Evolutionary conservation across 2,329 filamentous ascomycete species (phyloP).

Genomic region (Hypoxylon sp.): DNA sequence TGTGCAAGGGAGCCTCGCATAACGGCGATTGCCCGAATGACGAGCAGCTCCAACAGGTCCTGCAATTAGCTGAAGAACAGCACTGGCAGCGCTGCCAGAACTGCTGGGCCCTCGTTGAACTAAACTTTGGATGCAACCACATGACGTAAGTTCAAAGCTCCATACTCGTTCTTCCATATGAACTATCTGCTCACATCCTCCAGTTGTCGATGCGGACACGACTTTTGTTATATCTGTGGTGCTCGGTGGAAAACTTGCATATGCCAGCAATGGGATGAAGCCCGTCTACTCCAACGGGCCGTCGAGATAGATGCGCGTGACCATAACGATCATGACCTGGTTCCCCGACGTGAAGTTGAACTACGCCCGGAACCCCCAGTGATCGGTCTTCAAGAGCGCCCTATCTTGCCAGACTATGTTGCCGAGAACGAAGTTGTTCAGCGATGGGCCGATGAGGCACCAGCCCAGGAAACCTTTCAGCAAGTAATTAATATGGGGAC

Average conservation of each 20-base stretch:
- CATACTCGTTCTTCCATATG: background rate
- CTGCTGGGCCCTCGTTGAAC: slow-evolving; percentile 65
- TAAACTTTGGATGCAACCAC: slow-evolving; percentile 67
- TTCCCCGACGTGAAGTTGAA: too few relatives aligned
- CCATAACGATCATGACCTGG: background rate
- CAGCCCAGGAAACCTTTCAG: too few relatives aligned
- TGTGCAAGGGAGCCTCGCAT: slow-evolving; percentile 66
- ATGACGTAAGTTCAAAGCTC: slow-evolving; percentile 65
- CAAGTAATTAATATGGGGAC: too few relatives aligned
- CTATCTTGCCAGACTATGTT: too few relatives aligned
- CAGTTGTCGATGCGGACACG: slow-evolving; percentile 62
- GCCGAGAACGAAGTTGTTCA: too few relatives aligned
- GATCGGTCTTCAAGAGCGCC: too few relatives aligned
- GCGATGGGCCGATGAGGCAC: too few relatives aligned
- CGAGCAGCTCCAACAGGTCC: slow-evolving; percentile 56
- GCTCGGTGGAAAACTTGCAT: slow-evolving; percentile 52
- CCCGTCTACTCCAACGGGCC: slow-evolving; percentile 28
- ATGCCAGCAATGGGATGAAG: slow-evolving; percentile 62
- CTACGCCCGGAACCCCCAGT: too few relatives aligned
- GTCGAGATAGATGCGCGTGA: slow-evolving; percentile 16
- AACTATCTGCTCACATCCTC: slow-evolving; percentile 3
- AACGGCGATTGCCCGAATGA: slow-evolving; percentile 65
- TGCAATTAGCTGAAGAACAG: slow-evolving; percentile 59
- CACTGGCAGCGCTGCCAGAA: slow-evolving; percentile 67
- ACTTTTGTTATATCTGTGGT: slow-evolving; percentile 56